These are phyloP conservation scores for Sugiyamaella boreocaroliniensis DNA, from an alignment of 805 yeast genomes.

Conservation along the genomic window DNA sequence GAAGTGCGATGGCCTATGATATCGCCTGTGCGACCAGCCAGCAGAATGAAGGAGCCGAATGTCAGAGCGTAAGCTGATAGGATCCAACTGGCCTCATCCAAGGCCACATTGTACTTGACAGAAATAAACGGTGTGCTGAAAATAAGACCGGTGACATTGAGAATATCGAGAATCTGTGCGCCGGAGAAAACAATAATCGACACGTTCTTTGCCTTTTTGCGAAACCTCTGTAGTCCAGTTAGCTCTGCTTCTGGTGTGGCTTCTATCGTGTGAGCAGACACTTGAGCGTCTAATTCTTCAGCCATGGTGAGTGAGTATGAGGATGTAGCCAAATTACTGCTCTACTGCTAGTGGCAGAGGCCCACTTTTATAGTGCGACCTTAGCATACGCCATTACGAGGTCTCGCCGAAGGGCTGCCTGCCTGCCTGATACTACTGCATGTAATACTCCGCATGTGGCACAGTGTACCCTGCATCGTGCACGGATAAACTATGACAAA, in stretches of 20 bases:
- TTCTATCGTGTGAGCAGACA: too few relatives aligned
- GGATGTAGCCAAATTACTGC: too few relatives aligned
- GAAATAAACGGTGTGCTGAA: slow-evolving; percentile 18
- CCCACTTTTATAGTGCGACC: too few relatives aligned
- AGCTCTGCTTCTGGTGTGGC: not conserved
- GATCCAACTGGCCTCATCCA: slow-evolving; percentile 31
- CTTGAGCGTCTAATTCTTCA: too few relatives aligned
- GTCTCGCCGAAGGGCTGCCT: too few relatives aligned
- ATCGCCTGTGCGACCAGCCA: slow-evolving; percentile 40
- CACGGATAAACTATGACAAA: too few relatives aligned
- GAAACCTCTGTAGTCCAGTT: slow-evolving; percentile 5
- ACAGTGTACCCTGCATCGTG: too few relatives aligned
- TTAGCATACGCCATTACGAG: too few relatives aligned
- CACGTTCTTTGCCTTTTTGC: slow-evolving; percentile 5
- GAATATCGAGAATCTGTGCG: slow-evolving; percentile 21
- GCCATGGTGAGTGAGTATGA: too few relatives aligned
- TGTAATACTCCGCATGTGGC: too few relatives aligned
- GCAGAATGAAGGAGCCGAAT: slow-evolving; percentile 39
- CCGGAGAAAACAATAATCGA: slow-evolving; percentile 14
- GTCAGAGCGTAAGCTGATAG: slow-evolving; percentile 41
- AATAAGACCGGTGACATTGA: slow-evolving; percentile 24
- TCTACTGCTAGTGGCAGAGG: too few relatives aligned
- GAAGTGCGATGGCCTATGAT: slow-evolving; percentile 35
- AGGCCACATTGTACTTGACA: slow-evolving; percentile 16
- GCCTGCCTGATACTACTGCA: too few relatives aligned